phyloP scores from a whole-genome alignment of 306 rosid genomes.

The Styphnolobium japonicum region DNA sequence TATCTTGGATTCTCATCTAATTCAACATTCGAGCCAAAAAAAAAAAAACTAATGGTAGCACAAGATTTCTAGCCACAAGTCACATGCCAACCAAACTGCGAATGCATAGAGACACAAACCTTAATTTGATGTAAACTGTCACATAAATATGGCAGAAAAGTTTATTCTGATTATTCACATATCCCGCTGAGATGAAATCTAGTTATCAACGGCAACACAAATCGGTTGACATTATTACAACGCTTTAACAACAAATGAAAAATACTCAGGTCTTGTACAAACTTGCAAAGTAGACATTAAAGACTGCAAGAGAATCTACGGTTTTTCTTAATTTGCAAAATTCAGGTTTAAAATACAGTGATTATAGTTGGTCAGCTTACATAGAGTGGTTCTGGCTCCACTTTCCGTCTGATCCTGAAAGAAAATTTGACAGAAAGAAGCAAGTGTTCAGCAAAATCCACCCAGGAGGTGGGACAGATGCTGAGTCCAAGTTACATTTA shows the following conservation, averaged over 20 bases:
- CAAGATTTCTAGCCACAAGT: background rate
- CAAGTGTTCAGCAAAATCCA: conserved; percentile 7
- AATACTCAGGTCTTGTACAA: background rate
- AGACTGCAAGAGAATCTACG: background rate
- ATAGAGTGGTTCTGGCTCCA: conserved; percentile 79
- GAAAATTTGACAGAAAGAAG: conserved; percentile 22
- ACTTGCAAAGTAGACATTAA: background rate
- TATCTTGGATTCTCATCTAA: too few relatives aligned
- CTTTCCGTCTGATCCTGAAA: conserved; percentile 82
- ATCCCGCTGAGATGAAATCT: background rate
- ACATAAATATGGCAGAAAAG: background rate
- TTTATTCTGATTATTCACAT: background rate
- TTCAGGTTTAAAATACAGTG: background rate
- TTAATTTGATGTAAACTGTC: background rate
- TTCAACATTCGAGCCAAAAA: too few relatives aligned
- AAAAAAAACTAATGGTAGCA: background rate
- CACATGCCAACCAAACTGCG: background rate
- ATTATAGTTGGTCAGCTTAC: conserved; percentile 22
- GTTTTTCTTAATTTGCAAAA: background rate
- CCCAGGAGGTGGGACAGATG: background rate
- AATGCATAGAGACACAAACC: background rate
- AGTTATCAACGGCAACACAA: background rate
- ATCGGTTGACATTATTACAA: conserved; percentile 3
- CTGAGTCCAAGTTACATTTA: background rate
- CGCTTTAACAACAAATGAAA: background rate